A percentile compares a stretch with the other conserved stretches of the same genome.
Evolutionary conservation across 148 eudicot species (phyloP).

Genomic region (Heliamphora exappendiculata): DNA sequence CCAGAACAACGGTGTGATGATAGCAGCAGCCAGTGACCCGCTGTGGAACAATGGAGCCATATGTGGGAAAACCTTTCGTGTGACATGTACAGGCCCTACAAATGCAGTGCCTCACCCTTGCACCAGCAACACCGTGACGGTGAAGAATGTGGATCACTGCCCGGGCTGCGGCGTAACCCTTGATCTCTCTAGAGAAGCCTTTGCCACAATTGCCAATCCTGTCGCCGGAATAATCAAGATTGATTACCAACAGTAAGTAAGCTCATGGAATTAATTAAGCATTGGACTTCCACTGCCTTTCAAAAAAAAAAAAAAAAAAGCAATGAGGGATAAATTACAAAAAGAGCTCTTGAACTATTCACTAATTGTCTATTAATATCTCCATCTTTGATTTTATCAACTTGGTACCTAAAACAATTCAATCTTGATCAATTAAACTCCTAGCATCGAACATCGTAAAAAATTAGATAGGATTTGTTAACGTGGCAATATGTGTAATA

Average conservation of each 20-base stretch:
- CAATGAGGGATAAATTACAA: no score
- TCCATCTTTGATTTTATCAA: no score
- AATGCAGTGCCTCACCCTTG: conserved; percentile 47
- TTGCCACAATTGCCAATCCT: conserved; percentile 28
- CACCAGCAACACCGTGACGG: conserved; percentile 19
- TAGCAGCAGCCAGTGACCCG: conserved; percentile 41
- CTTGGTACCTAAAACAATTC: no score
- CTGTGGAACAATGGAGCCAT: conserved; percentile 35
- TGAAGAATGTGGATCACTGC: conserved; percentile 45
- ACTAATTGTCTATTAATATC: no score
- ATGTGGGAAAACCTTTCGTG: conserved; percentile 19
- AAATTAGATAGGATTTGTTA: no score
- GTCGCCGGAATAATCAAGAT: conserved; percentile 35
- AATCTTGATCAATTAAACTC: no score
- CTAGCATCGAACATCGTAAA: no score
- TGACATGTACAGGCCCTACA: conserved; percentile 39
- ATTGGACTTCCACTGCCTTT: no score
- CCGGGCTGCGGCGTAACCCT: conserved; percentile 30
- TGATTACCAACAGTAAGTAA: conserved; percentile 14
- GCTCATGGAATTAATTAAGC: no score
- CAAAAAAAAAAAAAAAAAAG: no score
- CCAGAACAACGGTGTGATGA: conserved; percentile 23
- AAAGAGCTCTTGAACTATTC: no score
- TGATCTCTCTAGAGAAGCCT: conserved; percentile 30
- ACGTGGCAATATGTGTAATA: no score